phyloP scores from a whole-genome alignment of 139 green algal species.

The Pedinophyceae sp. region DNA sequence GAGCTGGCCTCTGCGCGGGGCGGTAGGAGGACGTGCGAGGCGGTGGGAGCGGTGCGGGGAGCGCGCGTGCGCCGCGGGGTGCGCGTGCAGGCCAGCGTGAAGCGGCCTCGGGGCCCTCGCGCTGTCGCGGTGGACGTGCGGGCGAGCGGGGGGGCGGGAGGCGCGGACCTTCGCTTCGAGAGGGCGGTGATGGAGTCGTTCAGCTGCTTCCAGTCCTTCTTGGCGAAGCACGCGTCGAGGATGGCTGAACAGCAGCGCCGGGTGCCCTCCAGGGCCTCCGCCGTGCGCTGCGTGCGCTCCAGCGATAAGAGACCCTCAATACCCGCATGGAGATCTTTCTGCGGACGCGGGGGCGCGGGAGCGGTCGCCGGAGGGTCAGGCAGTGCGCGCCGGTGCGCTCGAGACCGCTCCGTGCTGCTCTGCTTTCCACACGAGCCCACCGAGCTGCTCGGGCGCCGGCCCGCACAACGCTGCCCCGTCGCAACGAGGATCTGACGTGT shows the following conservation, averaged over 20 bases:
- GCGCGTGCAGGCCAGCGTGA: no score
- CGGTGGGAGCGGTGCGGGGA: no score
- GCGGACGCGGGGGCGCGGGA: not conserved
- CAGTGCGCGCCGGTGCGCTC: conserved; percentile 1
- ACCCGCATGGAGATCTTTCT: conserved; percentile 13
- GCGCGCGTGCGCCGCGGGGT: no score
- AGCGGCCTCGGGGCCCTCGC: no score
- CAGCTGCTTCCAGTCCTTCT: conserved; percentile 68
- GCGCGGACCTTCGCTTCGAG: no score
- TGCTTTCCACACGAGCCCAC: no score
- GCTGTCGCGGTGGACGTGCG: no score
- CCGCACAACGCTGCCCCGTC: conserved; percentile 11
- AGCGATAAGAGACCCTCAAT: conserved; percentile 63
- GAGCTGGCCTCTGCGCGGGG: conserved; percentile 82
- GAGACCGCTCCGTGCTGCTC: conserved; percentile 4
- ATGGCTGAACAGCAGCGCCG: conserved; percentile 61
- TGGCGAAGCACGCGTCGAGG: conserved; percentile 47
- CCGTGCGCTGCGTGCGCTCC: conserved; percentile 67
- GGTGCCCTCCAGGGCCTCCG: conserved; percentile 66
- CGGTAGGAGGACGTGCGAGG: no score
- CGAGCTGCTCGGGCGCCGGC: not conserved
- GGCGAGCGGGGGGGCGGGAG: no score
- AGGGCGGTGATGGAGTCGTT: conserved; percentile 88
- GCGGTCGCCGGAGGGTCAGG: not conserved
- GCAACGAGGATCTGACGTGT: not conserved